phyloP scores from a whole-genome alignment of 208 protist species.

The Trypanosoma cruzi region DNA sequence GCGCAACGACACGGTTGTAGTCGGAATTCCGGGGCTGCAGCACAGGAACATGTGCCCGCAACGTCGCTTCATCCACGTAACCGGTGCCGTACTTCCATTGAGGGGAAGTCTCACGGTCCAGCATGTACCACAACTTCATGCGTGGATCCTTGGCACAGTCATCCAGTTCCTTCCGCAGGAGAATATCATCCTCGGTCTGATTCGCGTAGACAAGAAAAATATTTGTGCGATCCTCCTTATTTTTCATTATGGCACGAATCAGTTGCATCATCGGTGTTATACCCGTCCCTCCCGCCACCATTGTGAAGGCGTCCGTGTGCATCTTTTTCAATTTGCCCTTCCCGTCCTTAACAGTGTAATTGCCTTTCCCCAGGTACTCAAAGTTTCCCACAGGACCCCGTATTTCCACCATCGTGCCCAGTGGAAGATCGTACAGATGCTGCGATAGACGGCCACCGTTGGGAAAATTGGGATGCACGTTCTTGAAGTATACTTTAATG shows the following conservation, averaged over 20 bases:
- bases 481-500: conserved; percentile 93
- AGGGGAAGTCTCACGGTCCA: conserved; percentile 42
- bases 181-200: conserved; percentile 90
- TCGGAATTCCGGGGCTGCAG: conserved; percentile 39
- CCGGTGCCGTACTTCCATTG: conserved; percentile 76
- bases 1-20: conserved; percentile 40
- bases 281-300: conserved; percentile 86
- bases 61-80: conserved; percentile 74
- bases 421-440: conserved; percentile 78
- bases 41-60: conserved; percentile 68
- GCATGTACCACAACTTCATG: conserved; percentile 83
- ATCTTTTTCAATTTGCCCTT: conserved; percentile 14
- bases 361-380: conserved; percentile 72
- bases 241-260: conserved; percentile 81
- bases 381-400: conserved; percentile 89
- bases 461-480: conserved; percentile 84
- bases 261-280: conserved; percentile 95
- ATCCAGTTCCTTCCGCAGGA: conserved; percentile 89
- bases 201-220: conserved; percentile 91
- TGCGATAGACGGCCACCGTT: conserved; percentile 90
- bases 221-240: conserved; percentile 73
- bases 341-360: conserved; percentile 16
- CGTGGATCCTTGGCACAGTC: conserved; percentile 42
- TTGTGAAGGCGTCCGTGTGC: conserved; percentile 55
- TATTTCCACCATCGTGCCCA: conserved; percentile 89